These are phyloP conservation scores for Neofusicoccum sp. DNA, from an alignment of 2,329 filamentous ascomycete genomes.

Conservation along the genomic window DNA sequence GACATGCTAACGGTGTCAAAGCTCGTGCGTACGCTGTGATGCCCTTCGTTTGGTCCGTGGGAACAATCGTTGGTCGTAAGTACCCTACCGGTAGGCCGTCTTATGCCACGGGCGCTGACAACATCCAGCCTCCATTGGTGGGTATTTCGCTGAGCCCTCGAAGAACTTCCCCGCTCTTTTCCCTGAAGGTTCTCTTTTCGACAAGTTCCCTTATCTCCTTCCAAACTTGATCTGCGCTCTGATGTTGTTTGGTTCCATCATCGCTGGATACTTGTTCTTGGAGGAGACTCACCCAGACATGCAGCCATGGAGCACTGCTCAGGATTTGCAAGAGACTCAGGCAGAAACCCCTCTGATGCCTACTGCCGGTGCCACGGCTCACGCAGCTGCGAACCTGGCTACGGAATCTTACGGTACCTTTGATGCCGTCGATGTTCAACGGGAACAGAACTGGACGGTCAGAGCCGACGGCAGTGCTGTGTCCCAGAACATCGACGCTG, in stretches of 20 bases:
- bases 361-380: slow-evolving; percentile 73
- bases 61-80: slow-evolving; percentile 75
- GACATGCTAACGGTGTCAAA: slow-evolving; percentile 38
- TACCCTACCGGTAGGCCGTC: background rate
- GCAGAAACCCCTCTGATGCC: slow-evolving; percentile 75
- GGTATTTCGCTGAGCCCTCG: slow-evolving; percentile 79
- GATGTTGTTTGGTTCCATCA: slow-evolving; percentile 76
- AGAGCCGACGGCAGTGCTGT: slow-evolving; percentile 47
- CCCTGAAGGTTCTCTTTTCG: slow-evolving; percentile 69
- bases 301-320: slow-evolving; percentile 55
- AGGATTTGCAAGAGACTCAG: slow-evolving; percentile 43
- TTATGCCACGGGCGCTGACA: slow-evolving; percentile 27
- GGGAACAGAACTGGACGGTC: slow-evolving; percentile 57
- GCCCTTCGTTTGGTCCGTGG: slow-evolving; percentile 92
- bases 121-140: slow-evolving; percentile 72
- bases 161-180: slow-evolving; percentile 73
- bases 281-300: slow-evolving; percentile 89
- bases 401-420: slow-evolving; percentile 82
- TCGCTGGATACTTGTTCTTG: slow-evolving; percentile 78
- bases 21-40: slow-evolving; percentile 86
- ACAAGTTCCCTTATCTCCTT: slow-evolving; percentile 80
- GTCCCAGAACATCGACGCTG: slow-evolving; percentile 39
- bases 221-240: slow-evolving; percentile 84
- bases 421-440: slow-evolving; percentile 57
- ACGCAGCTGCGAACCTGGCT: slow-evolving; percentile 71